Conservation (phyloP, 495 filamentous ascomycete species). For the Xylaria longipes region DNA sequence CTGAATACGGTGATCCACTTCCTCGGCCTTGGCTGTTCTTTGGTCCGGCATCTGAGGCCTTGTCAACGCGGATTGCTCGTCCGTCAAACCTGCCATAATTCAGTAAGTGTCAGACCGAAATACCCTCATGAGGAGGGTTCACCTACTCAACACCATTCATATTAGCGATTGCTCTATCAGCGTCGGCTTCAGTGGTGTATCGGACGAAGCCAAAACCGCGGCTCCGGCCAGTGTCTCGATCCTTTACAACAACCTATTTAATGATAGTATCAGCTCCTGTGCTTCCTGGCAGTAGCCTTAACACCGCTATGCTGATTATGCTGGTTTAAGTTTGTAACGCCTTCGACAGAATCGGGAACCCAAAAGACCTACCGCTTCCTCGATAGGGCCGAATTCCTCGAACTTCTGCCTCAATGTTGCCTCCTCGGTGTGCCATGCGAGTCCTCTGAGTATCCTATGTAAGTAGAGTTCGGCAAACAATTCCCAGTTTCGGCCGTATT, state of each 20-base stretch:
- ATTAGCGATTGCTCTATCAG: conserved; percentile 74
- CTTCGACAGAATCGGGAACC: neutral
- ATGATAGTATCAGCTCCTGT: conserved; percentile 31
- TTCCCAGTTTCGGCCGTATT: neutral
- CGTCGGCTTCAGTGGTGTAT: conserved; percentile 81
- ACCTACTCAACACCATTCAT: conserved; percentile 97
- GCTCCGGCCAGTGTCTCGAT: conserved; percentile 93
- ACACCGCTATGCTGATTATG: neutral
- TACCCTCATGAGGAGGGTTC: conserved; percentile 13
- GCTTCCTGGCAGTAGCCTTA: neutral
- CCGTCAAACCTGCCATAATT: conserved; percentile 81
- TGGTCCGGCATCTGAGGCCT: conserved; percentile 80
- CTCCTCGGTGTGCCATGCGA: conserved; percentile 98
- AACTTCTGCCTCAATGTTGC: conserved; percentile 81
- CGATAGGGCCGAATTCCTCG: conserved; percentile 83
- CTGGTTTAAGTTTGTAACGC: neutral
- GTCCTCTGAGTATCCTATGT: conserved; percentile 67
- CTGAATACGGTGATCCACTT: conserved; percentile 31
- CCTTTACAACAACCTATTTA: conserved; percentile 90
- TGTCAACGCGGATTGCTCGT: conserved; percentile 93
- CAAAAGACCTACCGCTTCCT: conserved; percentile 81
- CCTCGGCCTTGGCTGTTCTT: conserved; percentile 58
- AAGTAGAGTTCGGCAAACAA: neutral
- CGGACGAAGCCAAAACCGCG: conserved; percentile 98
- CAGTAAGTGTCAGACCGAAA: conserved; percentile 2